Evolutionary conservation across 73 alveolate species (phyloP).

Genomic region (Blepharisma stoltei): DNA sequence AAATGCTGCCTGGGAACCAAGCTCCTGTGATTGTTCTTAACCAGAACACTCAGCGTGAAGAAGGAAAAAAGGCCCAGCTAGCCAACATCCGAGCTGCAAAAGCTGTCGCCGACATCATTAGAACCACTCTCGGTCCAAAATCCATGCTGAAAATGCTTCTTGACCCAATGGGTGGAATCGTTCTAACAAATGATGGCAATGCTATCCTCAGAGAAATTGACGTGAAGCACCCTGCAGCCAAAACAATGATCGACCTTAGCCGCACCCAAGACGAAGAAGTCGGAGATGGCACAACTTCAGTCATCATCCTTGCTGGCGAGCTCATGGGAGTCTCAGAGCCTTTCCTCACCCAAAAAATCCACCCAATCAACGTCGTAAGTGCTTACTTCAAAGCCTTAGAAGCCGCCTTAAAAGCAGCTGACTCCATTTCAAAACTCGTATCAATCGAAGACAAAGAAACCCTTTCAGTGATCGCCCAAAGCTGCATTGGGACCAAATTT

Average conservation of each 20-base stretch:
- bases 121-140: slow-evolving; percentile 93
- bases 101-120: slow-evolving; percentile 83
- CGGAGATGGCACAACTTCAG: slow-evolving; percentile 96
- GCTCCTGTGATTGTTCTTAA: slow-evolving; percentile 84
- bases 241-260: slow-evolving; percentile 95
- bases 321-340: slow-evolving; percentile 86
- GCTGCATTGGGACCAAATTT: slow-evolving; percentile 93
- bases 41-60: slow-evolving; percentile 87
- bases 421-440: slow-evolving; percentile 60
- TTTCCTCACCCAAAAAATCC: slow-evolving; percentile 87
- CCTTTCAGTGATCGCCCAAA: slow-evolving; percentile 72
- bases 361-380: slow-evolving; percentile 89
- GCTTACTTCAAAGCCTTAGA: slow-evolving; percentile 40
- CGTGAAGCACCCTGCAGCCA: slow-evolving; percentile 96
- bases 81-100: slow-evolving; percentile 90
- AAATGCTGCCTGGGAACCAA: slow-evolving; percentile 44
- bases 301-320: slow-evolving; percentile 92
- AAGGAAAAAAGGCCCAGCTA: slow-evolving; percentile 90
- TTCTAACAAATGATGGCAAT: slow-evolving; percentile 96
- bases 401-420: slow-evolving; percentile 49
- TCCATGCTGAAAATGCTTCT: slow-evolving; percentile 96
- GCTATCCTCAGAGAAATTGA: slow-evolving; percentile 94
- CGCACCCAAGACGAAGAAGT: slow-evolving; percentile 97
- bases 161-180: slow-evolving; percentile 97
- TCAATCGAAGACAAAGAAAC: slow-evolving; percentile 72